phyloP scores from a whole-genome alignment of 192 early-diverging fungal species.

The Umbelopsis ramanniana region DNA sequence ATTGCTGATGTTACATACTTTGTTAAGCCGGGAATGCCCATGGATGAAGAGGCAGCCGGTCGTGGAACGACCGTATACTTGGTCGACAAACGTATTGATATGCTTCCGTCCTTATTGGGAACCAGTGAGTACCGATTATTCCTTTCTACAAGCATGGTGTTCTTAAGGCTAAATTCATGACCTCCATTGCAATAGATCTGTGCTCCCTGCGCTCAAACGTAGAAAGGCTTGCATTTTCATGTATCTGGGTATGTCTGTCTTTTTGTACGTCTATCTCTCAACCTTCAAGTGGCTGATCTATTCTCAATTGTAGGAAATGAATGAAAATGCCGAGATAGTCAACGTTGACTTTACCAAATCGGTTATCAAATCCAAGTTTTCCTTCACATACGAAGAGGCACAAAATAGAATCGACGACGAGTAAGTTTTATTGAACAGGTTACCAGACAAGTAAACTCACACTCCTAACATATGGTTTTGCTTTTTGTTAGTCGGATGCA shows the following conservation, averaged over 20 bases:
- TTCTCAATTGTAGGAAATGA: constrained; percentile 59
- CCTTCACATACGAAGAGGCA: constrained; percentile 95
- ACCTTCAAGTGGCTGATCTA: not conserved
- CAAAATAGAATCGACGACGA: constrained; percentile 81
- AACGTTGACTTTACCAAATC: constrained; percentile 88
- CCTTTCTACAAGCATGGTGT: not conserved
- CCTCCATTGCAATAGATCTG: constrained; percentile 43
- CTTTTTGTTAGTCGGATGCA: constrained; percentile 45
- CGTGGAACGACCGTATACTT: constrained; percentile 96
- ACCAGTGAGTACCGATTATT: constrained; percentile 44
- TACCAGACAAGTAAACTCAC: too few species aligned
- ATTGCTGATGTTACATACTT: constrained; percentile 98
- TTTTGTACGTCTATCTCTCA: not conserved
- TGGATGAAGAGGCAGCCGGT: constrained; percentile 85
- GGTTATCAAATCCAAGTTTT: constrained; percentile 88
- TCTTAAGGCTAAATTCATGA: too few species aligned
- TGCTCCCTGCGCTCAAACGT: constrained; percentile 88
- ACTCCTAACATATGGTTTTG: too few species aligned
- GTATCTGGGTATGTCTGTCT: constrained; percentile 63
- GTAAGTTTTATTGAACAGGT: constrained; percentile 41
- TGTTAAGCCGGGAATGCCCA: constrained; percentile 75
- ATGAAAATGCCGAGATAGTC: constrained; percentile 61
- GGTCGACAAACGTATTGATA: constrained; percentile 88
- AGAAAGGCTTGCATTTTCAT: constrained; percentile 92
- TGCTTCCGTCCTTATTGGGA: constrained; percentile 89